Base-by-base conservation (phyloP, 1,284 basidiomycete species). In the Moesziomyces aphidis region DNA sequence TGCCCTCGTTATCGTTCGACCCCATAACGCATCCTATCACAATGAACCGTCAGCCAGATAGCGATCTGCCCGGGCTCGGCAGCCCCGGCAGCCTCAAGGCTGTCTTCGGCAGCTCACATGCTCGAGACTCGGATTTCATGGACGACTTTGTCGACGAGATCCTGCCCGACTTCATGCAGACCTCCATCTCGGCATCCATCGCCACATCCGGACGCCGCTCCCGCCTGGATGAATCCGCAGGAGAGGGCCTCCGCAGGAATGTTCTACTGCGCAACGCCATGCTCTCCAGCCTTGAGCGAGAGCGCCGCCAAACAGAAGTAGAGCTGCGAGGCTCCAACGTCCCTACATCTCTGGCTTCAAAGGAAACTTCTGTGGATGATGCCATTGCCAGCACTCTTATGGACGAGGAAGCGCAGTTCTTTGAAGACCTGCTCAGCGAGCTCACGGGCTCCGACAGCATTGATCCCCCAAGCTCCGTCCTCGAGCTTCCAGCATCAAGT, bases 221-320 rank as follows among this genome's bases (percentile, higher is more conserved):
- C 0, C 60, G 68, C 39, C 65, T 76, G 15, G 75, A 77, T 45
- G 71, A 68, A 10, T 74, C 75, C 5, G 75, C 75, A 1, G 75
- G 75, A 15, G 75, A 73, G 31, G 71, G 75, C 1, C 68, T 77
- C 7, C 67, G 75, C 8, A 55, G 75, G 46, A 71, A 63, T 43
- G 71, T 77, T 11, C 62, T 77, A 4, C 45, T 77, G 6, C 71
- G 75, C 36, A 77, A 77, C 34, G 71, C 75, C 13, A 74, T 77
- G 71, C 64, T 77, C 3, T 66, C 74, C 23, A 76, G 70, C 51
- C 48, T 76, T n/a, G 73, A 76, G 48, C 56, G 64, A n/a, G 69
- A 68, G 48, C 53, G 68, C 5, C 67, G 66, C 13, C 66, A 69
- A 49, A 23, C 58, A 28, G 53, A 63, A 9, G 48, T 50, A 6